These are phyloP conservation scores for Aethionema arabicum DNA, from an alignment of 345 rosid genomes.

Conservation along the genomic window DNA sequence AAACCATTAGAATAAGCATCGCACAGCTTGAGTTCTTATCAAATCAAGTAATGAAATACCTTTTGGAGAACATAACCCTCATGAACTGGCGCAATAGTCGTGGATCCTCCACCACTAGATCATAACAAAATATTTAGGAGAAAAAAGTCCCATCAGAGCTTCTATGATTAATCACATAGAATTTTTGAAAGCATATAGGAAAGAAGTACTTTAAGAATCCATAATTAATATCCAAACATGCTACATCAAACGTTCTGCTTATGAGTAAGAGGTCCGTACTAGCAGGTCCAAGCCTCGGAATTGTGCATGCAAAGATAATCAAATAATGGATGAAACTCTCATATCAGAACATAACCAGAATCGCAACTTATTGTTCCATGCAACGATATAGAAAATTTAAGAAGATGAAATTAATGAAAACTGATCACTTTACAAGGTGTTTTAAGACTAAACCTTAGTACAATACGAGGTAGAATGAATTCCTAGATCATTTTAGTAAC, in stretches of 20 bases:
- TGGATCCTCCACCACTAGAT: conserved; percentile 97
- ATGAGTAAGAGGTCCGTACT: neutral
- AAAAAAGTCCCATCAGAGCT: conserved; percentile 17
- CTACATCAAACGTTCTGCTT: neutral
- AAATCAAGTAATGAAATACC: conserved; percentile 43
- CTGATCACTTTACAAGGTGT: too few relatives aligned
- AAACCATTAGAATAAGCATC: conserved; percentile 10
- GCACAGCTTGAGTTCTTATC: conserved; percentile 1
- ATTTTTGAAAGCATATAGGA: conserved; percentile 14
- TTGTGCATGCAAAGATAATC: too few relatives aligned
- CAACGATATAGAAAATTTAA: too few relatives aligned
- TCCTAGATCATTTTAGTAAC: conserved; percentile 8
- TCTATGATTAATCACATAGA: conserved; percentile 7
- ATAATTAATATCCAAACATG: neutral
- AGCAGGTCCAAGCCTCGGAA: too few relatives aligned
- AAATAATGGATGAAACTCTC: too few relatives aligned
- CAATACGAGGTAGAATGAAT: too few relatives aligned
- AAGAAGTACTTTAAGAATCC: conserved; percentile 6
- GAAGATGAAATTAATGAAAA: too few relatives aligned
- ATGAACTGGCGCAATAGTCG: conserved; percentile 91
- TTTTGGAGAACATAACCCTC: conserved; percentile 98
- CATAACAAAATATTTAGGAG: conserved; percentile 1
- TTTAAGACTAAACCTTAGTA: too few relatives aligned
- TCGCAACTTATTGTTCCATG: too few relatives aligned
- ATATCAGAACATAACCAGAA: too few relatives aligned